Conservation (phyloP, 768 basidiomycete species). For the Panellus pusillus region DNA sequence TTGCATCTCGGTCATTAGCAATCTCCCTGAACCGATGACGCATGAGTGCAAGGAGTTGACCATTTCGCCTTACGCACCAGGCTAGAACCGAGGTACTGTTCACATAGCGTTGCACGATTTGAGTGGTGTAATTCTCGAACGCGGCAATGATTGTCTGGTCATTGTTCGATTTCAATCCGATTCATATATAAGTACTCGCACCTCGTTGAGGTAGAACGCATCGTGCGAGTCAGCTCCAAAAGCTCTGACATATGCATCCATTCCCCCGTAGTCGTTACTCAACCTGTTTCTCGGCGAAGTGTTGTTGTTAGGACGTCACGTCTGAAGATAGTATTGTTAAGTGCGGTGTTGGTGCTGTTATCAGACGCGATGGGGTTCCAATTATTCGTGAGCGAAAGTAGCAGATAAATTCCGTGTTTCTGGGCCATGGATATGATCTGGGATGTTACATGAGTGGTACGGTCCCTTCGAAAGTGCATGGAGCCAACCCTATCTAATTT, state of each 20-base stretch:
- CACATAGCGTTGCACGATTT: slow-evolving; percentile 55
- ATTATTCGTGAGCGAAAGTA: slow-evolving; percentile 62
- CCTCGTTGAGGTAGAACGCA: slow-evolving; percentile 53
- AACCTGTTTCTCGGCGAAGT: slow-evolving; percentile 50
- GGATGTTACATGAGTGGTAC: slow-evolving; percentile 32
- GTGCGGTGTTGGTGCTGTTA: slow-evolving; percentile 21
- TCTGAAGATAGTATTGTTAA: slow-evolving; percentile 18
- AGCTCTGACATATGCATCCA: slow-evolving; percentile 58
- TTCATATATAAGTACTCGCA: not conserved
- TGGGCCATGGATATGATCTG: slow-evolving; percentile 38
- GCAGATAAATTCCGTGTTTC: slow-evolving; percentile 51
- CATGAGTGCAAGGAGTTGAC: not conserved
- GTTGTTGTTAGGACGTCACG: slow-evolving; percentile 38
- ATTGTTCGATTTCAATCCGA: not conserved
- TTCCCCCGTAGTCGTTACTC: slow-evolving; percentile 63
- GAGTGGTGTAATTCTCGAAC: slow-evolving; percentile 59
- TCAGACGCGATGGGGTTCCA: slow-evolving; percentile 48
- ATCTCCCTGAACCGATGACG: slow-evolving; percentile 46
- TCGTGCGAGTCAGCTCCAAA: slow-evolving; percentile 50
- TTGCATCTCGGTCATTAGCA: slow-evolving; percentile 69
- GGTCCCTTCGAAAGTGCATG: not conserved
- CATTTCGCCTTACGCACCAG: slow-evolving; percentile 36
- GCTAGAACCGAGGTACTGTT: slow-evolving; percentile 52
- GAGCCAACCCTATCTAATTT: slow-evolving; percentile 53
- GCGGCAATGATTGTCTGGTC: slow-evolving; percentile 41